phyloP scores from a whole-genome alignment of 1,139 yeast genomes.

The Nematodospora anomalae region DNA sequence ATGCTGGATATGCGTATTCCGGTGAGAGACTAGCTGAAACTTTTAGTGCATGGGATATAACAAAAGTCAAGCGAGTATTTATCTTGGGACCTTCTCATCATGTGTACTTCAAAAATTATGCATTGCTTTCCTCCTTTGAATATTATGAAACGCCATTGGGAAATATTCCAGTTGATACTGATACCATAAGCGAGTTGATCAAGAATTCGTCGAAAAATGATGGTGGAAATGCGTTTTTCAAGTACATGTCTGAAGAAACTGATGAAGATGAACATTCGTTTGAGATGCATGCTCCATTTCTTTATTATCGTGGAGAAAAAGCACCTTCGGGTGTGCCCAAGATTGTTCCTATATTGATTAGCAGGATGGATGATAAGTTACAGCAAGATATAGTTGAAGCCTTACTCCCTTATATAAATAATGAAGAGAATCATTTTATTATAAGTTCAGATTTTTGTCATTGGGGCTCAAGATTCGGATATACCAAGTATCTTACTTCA shows the following conservation, averaged over 20 bases:
- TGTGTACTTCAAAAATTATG: constrained; percentile 68
- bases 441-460: constrained; percentile 94
- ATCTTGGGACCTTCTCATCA: constrained; percentile 94
- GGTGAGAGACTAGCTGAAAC: constrained; percentile 79
- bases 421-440: constrained; percentile 65
- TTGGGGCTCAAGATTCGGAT: constrained; percentile 86
- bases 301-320: constrained; percentile 32
- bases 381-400: constrained; percentile 47
- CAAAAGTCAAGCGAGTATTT: constrained; percentile 62
- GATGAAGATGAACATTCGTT: constrained; percentile 92
- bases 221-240: constrained; percentile 33
- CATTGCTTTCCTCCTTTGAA: constrained; percentile 54
- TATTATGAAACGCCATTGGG: constrained; percentile 84
- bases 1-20: constrained; percentile 89
- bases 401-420: constrained; percentile 55
- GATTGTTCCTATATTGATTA: constrained; percentile 80
- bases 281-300: constrained; percentile 90
- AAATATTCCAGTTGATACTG: constrained; percentile 60
- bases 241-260: constrained; percentile 53
- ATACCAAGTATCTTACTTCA: constrained; percentile 55
- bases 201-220: constrained; percentile 15
- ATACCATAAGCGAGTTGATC: constrained; percentile 35
- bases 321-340: constrained; percentile 44
- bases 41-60: constrained; percentile 67
- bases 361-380: constrained; percentile 52